Percentiles rank a stretch among this genome's conserved stretches.
phyloP scores from a whole-genome alignment of 2,329 filamentous ascomycete genomes.

The Diplocarpon rosae region DNA sequence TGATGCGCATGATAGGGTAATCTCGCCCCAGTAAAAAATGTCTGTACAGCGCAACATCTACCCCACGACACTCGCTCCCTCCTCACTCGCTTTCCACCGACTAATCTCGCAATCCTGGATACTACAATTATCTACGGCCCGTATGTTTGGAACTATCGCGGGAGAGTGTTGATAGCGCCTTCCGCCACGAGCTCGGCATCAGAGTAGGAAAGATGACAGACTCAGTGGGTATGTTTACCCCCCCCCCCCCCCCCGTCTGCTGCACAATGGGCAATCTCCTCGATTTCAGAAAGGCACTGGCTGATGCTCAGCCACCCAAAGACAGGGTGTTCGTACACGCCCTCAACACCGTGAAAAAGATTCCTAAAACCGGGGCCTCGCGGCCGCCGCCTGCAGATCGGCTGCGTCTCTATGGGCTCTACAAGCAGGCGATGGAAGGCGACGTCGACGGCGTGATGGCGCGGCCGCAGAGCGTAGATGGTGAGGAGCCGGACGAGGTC shows the following conservation, averaged over 20 bases:
- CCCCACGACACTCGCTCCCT: too few species aligned
- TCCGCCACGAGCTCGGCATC: not conserved
- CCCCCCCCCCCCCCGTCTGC: not conserved
- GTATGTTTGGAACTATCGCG: too few species aligned
- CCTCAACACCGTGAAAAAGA: conserved; percentile 96
- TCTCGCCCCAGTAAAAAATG: conserved; percentile 5
- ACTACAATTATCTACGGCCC: too few species aligned
- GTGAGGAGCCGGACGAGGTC: conserved; percentile 37
- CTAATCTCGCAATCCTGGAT: too few species aligned
- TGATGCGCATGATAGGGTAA: conserved; percentile 17
- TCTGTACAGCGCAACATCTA: not conserved
- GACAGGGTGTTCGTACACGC: conserved; percentile 98
- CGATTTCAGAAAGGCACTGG: not conserved
- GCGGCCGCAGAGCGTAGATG: conserved; percentile 55
- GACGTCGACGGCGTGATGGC: conserved; percentile 93
- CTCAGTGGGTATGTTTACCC: conserved; percentile 36
- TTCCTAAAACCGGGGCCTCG: conserved; percentile 82
- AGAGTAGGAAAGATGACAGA: conserved; percentile 35
- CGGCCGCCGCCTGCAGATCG: conserved; percentile 79
- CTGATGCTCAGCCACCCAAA: conserved; percentile 29
- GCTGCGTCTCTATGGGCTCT: conserved; percentile 89
- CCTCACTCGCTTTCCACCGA: too few species aligned
- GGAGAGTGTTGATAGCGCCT: not conserved
- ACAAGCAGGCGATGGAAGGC: conserved; percentile 98
- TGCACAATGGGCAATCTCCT: not conserved